Evolutionary conservation across 2,329 filamentous ascomycete species (phyloP).

Genomic region (Pseudocercospora fijiensis): DNA sequence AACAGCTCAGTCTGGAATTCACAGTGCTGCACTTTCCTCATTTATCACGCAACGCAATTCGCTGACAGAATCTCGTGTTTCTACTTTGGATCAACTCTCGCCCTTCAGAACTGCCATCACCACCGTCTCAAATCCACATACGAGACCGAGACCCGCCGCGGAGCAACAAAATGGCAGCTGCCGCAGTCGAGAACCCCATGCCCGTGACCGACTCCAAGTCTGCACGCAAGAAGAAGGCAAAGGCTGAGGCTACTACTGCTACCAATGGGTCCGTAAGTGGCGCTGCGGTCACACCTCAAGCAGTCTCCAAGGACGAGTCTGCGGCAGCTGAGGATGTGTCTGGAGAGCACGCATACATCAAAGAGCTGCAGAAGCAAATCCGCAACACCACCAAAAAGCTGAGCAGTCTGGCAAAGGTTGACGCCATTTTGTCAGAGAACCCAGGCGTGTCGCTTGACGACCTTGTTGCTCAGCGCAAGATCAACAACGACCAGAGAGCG

Average conservation of each 20-base stretch:
- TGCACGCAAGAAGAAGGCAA: constrained; percentile 49
- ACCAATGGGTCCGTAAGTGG: constrained; percentile 29
- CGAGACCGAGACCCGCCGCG: not conserved
- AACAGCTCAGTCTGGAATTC: not conserved
- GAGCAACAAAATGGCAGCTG: constrained; percentile 6
- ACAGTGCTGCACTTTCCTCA: not conserved
- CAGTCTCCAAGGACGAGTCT: constrained; percentile 28
- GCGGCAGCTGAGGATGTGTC: constrained; percentile 51
- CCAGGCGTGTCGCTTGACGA: constrained; percentile 70
- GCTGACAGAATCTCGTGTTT: not conserved
- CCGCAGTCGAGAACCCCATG: constrained; percentile 7
- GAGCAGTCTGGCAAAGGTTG: constrained; percentile 71
- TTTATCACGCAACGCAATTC: not conserved
- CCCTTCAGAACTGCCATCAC: not conserved
- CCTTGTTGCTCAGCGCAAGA: constrained; percentile 67
- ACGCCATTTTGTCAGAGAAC: constrained; percentile 67
- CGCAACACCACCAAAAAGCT: constrained; percentile 94
- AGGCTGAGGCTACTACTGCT: constrained; percentile 41
- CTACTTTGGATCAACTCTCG: not conserved
- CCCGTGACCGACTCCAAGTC: constrained; percentile 46
- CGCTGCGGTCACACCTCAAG: constrained; percentile 24
- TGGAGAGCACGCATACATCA: constrained; percentile 75
- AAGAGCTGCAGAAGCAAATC: constrained; percentile 89
- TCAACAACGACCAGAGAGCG: constrained; percentile 78
- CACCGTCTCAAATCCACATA: not conserved